These are phyloP conservation scores for Pestalotiopsis sp. DNA, from an alignment of 2,329 filamentous ascomycete species.

Conservation along the genomic window DNA sequence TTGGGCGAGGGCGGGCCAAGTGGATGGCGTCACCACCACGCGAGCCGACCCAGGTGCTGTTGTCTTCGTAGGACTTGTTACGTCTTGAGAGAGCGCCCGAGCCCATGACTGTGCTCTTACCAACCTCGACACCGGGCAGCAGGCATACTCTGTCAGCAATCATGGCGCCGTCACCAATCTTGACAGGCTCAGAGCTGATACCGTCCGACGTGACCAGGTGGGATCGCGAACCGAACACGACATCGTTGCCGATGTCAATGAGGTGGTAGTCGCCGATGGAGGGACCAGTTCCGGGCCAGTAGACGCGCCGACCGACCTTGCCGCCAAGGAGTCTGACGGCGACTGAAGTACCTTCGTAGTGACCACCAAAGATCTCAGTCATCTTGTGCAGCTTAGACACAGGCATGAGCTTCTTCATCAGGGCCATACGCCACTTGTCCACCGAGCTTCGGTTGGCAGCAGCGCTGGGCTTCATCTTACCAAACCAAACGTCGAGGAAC, in stretches of 20 bases:
- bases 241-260: slow-evolving; percentile 56
- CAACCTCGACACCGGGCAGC: slow-evolving; percentile 52
- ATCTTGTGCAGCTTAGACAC: slow-evolving; percentile 45
- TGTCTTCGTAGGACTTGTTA: slow-evolving; percentile 42
- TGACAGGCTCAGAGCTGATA: slow-evolving; percentile 47
- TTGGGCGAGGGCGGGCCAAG: slow-evolving; percentile 19
- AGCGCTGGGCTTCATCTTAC: slow-evolving; percentile 35
- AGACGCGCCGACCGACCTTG: slow-evolving; percentile 53
- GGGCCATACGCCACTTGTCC: slow-evolving; percentile 43
- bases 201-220: slow-evolving; percentile 56
- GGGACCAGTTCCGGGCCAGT: slow-evolving; percentile 60
- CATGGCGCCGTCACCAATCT: slow-evolving; percentile 52
- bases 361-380: slow-evolving; percentile 52
- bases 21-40: slow-evolving; percentile 52
- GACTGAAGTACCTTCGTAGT: slow-evolving; percentile 57
- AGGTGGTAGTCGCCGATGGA: slow-evolving; percentile 55
- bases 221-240: slow-evolving; percentile 60
- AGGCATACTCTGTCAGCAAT: slow-evolving; percentile 57
- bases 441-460: slow-evolving; percentile 34
- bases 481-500: slow-evolving; percentile 40
- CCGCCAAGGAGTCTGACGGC: slow-evolving; percentile 52
- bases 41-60: slow-evolving; percentile 53
- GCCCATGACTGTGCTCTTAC: slow-evolving; percentile 51
- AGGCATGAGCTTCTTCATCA: slow-evolving; percentile 48
- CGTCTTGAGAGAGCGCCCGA: slow-evolving; percentile 53